Percentiles rank a stretch among this genome's conserved stretches.
Evolutionary conservation across 768 basidiomycete genomes (phyloP).

Genomic region (Suillus subluteus): DNA sequence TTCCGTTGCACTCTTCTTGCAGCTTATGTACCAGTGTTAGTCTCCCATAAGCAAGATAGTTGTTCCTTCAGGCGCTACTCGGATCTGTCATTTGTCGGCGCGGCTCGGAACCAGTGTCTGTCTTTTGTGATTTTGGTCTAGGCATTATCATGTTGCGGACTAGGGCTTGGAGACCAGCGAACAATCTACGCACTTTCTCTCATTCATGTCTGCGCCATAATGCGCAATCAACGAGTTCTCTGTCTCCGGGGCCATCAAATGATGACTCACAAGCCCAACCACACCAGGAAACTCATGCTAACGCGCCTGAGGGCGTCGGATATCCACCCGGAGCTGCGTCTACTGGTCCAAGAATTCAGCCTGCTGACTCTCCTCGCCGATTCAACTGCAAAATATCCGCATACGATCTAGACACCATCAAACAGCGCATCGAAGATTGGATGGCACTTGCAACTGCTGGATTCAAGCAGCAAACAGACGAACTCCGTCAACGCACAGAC

Average conservation of each 20-base stretch:
- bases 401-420: conserved; percentile 38
- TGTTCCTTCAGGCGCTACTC: background rate
- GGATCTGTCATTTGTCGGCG: background rate
- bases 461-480: conserved; percentile 27
- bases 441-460: conserved; percentile 37
- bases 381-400: conserved; percentile 2
- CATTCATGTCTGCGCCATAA: conserved; percentile 14
- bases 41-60: background rate
- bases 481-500: conserved; percentile 54
- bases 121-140: too few relatives aligned
- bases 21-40: background rate
- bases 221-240: background rate
- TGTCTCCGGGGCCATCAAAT: background rate
- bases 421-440: conserved; percentile 49
- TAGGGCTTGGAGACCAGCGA: conserved; percentile 13
- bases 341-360: background rate
- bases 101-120: background rate
- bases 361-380: background rate
- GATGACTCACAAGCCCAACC: background rate
- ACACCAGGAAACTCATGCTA: background rate
- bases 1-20: background rate
- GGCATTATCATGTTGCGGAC: conserved; percentile 25
- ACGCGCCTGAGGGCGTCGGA: background rate
- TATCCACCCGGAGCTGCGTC: background rate
- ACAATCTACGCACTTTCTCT: conserved; percentile 18